Percentiles rank a stretch among this genome's conserved stretches.
Evolutionary conservation across 805 yeast genomes (phyloP).

Genomic region (Metschnikowia cubensis): DNA sequence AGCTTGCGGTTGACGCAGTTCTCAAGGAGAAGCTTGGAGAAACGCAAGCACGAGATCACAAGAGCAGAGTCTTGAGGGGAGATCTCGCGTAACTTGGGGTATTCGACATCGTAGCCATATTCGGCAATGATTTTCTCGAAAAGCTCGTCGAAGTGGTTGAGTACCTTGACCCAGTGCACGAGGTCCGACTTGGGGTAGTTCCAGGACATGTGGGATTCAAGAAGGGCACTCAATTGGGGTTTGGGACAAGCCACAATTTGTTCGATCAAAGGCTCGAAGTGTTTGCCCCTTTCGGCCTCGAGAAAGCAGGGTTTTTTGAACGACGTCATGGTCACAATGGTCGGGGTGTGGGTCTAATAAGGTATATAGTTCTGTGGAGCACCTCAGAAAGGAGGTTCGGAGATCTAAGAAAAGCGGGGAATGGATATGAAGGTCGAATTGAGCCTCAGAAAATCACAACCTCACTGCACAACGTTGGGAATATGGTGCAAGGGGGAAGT

Average conservation of each 20-base stretch:
- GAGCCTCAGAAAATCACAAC: no score
- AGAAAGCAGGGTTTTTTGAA: slow-evolving; percentile 13
- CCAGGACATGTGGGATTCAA: slow-evolving; percentile 46
- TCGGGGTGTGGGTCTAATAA: no score
- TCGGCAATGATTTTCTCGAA: slow-evolving; percentile 51
- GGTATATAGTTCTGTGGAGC: neutral
- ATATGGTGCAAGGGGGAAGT: no score
- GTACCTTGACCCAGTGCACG: slow-evolving; percentile 69
- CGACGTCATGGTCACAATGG: slow-evolving; percentile 26
- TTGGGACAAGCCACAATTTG: slow-evolving; percentile 34
- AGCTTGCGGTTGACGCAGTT: slow-evolving; percentile 65
- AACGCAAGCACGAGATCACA: slow-evolving; percentile 52
- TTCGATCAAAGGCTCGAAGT: slow-evolving; percentile 30
- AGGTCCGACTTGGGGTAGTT: slow-evolving; percentile 65
- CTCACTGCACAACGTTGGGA: no score
- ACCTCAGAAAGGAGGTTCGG: neutral
- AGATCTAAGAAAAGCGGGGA: no score
- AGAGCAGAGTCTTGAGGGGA: slow-evolving; percentile 43
- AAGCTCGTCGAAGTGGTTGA: slow-evolving; percentile 71
- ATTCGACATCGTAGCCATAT: slow-evolving; percentile 47
- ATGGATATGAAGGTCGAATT: no score
- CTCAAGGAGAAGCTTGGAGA: slow-evolving; percentile 60
- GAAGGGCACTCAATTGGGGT: slow-evolving; percentile 35
- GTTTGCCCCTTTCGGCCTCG: slow-evolving; percentile 27
- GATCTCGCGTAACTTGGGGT: slow-evolving; percentile 46